Evolutionary conservation across 2,329 filamentous ascomycete species (phyloP).

Genomic region (Aspergillus hiratsukae): DNA sequence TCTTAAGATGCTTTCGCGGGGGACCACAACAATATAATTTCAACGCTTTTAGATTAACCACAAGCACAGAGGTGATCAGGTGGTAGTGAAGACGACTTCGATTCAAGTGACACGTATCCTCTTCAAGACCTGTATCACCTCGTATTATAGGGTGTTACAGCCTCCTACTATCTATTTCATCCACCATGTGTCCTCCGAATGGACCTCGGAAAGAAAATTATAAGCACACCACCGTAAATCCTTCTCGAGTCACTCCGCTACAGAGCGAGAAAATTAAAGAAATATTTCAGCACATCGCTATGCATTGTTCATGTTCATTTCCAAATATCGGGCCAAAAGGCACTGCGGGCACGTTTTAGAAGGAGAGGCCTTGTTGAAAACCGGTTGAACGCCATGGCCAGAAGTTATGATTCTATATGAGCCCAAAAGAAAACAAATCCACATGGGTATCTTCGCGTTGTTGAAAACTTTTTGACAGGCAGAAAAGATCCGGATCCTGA

Average conservation of each 20-base stretch:
- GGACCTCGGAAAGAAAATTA: not conserved
- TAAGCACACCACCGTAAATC: not conserved
- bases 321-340: not conserved
- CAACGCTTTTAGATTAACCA: not conserved
- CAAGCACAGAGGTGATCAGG: not conserved
- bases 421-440: conserved; percentile 1
- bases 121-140: not conserved
- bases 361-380: not conserved
- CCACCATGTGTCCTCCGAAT: not conserved
- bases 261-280: not conserved
- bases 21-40: not conserved
- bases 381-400: conserved; percentile 9
- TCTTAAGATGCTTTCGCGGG: conserved; percentile 2
- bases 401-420: conserved; percentile 5
- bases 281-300: not conserved
- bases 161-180: not conserved
- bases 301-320: not conserved
- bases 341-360: not conserved
- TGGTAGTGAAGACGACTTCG: not conserved
- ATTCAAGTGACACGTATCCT: not conserved
- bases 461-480: conserved; percentile 12
- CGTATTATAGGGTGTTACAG: not conserved
- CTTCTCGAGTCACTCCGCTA: not conserved
- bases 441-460: conserved; percentile 15
- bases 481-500: not conserved